phyloP scores from a whole-genome alignment of 148 eudicot genomes.

The Diospyros kaki region DNA sequence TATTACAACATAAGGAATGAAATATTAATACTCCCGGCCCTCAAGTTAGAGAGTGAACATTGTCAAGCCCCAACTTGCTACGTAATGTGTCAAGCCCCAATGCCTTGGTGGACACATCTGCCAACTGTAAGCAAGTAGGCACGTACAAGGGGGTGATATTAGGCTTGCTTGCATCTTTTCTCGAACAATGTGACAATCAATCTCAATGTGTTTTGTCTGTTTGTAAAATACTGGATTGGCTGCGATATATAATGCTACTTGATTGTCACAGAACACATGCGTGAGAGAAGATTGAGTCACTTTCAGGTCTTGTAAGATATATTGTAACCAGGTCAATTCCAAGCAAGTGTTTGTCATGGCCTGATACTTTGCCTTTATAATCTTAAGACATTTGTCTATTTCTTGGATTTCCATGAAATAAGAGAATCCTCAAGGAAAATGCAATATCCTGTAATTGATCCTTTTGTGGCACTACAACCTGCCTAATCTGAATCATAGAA shows the following conservation, averaged over 20 bases:
- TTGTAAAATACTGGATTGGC: background rate
- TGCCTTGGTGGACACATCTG: constrained; percentile 8
- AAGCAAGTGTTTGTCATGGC: constrained; percentile 1
- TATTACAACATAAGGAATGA: no score
- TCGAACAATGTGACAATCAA: background rate
- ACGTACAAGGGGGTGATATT: background rate
- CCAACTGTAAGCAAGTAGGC: background rate
- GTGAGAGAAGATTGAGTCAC: background rate
- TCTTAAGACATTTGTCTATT: background rate
- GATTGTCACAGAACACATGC: background rate
- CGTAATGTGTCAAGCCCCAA: background rate
- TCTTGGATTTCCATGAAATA: background rate
- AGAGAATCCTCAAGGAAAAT: background rate
- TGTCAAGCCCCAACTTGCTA: background rate
- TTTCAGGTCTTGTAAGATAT: background rate
- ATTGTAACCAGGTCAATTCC: constrained; percentile 7
- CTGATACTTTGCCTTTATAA: background rate
- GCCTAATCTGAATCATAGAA: background rate
- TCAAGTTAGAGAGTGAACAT: background rate
- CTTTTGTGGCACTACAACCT: background rate
- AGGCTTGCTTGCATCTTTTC: background rate
- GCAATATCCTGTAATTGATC: background rate
- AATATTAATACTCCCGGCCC: constrained; percentile 4
- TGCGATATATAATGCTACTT: background rate
- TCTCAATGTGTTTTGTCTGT: no score